These are phyloP conservation scores for Moniliophthora roreri DNA, from an alignment of 1,284 basidiomycete genomes.

Conservation along the genomic window DNA sequence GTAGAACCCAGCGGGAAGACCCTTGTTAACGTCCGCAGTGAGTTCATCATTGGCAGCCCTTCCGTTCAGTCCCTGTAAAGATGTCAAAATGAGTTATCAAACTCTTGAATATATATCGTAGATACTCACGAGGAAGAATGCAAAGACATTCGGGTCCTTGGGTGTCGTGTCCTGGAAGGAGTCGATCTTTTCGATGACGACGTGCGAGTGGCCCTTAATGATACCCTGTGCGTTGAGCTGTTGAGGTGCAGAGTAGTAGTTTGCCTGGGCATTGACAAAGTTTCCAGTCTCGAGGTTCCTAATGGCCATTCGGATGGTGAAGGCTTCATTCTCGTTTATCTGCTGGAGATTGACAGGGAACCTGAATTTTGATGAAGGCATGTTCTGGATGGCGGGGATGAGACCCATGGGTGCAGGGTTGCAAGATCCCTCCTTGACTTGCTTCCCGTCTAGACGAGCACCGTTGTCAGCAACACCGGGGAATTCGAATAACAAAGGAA, in stretches of 20 bases:
- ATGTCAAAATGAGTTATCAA: neutral
- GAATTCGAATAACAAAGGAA: neutral
- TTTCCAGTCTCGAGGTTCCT: constrained; percentile 57
- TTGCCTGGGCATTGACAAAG: constrained; percentile 60
- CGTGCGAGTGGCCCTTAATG: constrained; percentile 63
- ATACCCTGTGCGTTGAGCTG: constrained; percentile 51
- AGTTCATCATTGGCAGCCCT: constrained; percentile 43
- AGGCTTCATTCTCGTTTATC: constrained; percentile 49
- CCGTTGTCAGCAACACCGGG: neutral
- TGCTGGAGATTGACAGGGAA: constrained; percentile 54
- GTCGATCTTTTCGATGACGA: constrained; percentile 57
- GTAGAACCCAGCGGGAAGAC: constrained; percentile 66
- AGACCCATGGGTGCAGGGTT: constrained; percentile 57
- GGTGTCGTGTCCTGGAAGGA: constrained; percentile 49
- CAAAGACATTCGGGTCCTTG: constrained; percentile 54
- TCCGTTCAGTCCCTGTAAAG: neutral
- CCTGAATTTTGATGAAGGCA: constrained; percentile 61
- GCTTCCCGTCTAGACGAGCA: constrained; percentile 27
- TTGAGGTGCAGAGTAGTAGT: constrained; percentile 70
- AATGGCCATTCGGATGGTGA: constrained; percentile 60
- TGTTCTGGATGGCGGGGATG: constrained; percentile 47
- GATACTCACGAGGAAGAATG: constrained; percentile 59
- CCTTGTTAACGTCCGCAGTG: constrained; percentile 48
- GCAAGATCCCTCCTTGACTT: constrained; percentile 54
- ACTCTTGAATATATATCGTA: neutral